Conservation (phyloP, 495 filamentous ascomycete genomes). For the Apiosordaria backusii region DNA sequence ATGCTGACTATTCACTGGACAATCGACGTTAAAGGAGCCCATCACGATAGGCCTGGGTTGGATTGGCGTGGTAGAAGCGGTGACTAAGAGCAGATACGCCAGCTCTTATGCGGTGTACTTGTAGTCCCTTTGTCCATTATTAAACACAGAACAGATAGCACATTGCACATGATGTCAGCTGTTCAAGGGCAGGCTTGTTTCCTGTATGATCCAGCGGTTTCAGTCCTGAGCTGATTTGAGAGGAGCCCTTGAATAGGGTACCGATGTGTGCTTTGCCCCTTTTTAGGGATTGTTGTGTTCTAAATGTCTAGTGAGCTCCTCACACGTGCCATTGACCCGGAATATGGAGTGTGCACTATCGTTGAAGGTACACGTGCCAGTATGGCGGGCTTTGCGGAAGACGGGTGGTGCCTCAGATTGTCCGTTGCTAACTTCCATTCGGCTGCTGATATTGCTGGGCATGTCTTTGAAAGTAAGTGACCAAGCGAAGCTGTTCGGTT, state of each 20-base stretch:
- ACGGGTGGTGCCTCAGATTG: no score
- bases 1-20: background rate
- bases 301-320: background rate
- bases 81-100: background rate
- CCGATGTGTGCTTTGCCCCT: background rate
- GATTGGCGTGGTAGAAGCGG: background rate
- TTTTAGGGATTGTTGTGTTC: background rate
- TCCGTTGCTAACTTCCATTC: no score
- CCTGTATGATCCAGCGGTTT: background rate
- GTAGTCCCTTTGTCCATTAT: background rate
- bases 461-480: no score
- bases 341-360: background rate
- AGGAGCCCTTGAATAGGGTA: background rate
- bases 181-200: background rate
- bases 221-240: background rate
- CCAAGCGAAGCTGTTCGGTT: no score
- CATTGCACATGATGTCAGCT: background rate
- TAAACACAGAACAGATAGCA: background rate
- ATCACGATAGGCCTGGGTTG: background rate
- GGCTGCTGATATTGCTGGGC: no score
- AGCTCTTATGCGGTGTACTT: background rate
- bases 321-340: background rate
- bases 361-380: background rate
- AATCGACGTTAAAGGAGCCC: background rate
- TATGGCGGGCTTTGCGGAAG: no score